Evolutionary conservation across 2,329 filamentous ascomycete species (phyloP).

Genomic region (Phaeosphaeria sp.): DNA sequence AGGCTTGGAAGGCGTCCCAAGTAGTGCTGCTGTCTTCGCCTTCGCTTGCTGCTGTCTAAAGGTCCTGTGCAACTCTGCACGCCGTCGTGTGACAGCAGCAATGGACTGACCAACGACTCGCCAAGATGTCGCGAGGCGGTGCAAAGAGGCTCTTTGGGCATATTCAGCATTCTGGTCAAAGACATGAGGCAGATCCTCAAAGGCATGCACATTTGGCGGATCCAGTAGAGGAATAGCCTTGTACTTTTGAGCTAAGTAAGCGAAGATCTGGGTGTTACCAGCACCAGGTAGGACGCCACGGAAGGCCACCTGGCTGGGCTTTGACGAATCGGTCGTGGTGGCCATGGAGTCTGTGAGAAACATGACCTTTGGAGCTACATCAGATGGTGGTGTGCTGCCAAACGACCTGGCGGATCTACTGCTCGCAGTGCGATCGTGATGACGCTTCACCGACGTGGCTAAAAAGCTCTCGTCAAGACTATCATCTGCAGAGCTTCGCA

Average conservation of each 20-base stretch:
- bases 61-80: slow-evolving; percentile 42
- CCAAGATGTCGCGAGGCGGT: slow-evolving; percentile 66
- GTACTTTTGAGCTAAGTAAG: slow-evolving; percentile 55
- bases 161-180: slow-evolving; percentile 63
- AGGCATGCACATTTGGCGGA: slow-evolving; percentile 48
- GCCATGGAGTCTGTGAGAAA: slow-evolving; percentile 60
- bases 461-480: slow-evolving; percentile 63
- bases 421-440: slow-evolving; percentile 55
- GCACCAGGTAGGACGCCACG: slow-evolving; percentile 57
- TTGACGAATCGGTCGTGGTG: slow-evolving; percentile 48
- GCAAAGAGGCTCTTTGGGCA: slow-evolving; percentile 58
- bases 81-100: slow-evolving; percentile 55
- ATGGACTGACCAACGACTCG: slow-evolving; percentile 61
- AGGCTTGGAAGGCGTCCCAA: slow-evolving; percentile 13
- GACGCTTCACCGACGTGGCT: slow-evolving; percentile 56
- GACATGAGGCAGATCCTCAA: slow-evolving; percentile 45
- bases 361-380: slow-evolving; percentile 56
- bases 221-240: slow-evolving; percentile 49
- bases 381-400: slow-evolving; percentile 60
- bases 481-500: slow-evolving; percentile 63
- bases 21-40: slow-evolving; percentile 12
- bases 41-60: slow-evolving; percentile 32
- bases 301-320: slow-evolving; percentile 57
- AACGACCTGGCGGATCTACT: slow-evolving; percentile 60
- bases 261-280: slow-evolving; percentile 46